A percentile compares a stretch with the other conserved stretches of the same genome.
Conservation (phyloP, 208 protist genomes). For the Crithidia mellificae region DNA sequence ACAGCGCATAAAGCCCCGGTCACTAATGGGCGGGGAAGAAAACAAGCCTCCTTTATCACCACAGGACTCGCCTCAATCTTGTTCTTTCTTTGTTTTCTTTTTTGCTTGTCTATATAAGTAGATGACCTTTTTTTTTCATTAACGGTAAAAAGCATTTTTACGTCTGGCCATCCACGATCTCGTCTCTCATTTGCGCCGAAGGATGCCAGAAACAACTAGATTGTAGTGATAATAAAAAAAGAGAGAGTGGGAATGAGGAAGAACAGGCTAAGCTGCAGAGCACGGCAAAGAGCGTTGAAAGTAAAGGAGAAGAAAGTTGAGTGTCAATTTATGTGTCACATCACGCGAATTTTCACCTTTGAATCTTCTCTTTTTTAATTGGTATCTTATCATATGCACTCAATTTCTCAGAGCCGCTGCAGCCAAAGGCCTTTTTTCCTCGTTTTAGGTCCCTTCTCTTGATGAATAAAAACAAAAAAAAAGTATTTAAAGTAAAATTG, state of each 20-base stretch:
- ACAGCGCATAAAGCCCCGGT: too few relatives aligned
- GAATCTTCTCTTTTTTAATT: conserved; percentile 15
- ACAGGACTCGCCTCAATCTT: conserved; percentile 1
- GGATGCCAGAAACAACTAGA: conserved; percentile 2
- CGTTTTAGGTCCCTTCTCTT: conserved; percentile 7
- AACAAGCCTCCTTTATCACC: background rate
- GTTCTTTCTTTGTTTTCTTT: background rate
- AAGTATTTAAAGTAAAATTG: background rate
- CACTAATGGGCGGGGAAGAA: background rate
- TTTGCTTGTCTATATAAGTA: conserved; percentile 17
- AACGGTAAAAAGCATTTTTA: conserved; percentile 8
- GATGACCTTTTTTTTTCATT: background rate
- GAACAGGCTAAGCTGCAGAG: background rate
- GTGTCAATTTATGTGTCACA: conserved; percentile 12
- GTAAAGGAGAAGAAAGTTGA: background rate
- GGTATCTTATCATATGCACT: too few relatives aligned
- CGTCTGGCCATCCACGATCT: background rate
- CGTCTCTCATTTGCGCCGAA: background rate
- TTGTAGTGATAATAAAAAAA: conserved; percentile 11
- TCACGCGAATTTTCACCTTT: conserved; percentile 6
- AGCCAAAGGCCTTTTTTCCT: conserved; percentile 16
- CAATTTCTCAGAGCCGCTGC: too few relatives aligned
- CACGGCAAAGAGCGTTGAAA: background rate
- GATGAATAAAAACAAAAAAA: conserved; percentile 8
- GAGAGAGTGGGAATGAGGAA: conserved; percentile 13